Percentiles rank a stretch among this genome's conserved stretches.
Conservation (phyloP, 805 yeast species). For the Kodamaea kaohsiungensis region DNA sequence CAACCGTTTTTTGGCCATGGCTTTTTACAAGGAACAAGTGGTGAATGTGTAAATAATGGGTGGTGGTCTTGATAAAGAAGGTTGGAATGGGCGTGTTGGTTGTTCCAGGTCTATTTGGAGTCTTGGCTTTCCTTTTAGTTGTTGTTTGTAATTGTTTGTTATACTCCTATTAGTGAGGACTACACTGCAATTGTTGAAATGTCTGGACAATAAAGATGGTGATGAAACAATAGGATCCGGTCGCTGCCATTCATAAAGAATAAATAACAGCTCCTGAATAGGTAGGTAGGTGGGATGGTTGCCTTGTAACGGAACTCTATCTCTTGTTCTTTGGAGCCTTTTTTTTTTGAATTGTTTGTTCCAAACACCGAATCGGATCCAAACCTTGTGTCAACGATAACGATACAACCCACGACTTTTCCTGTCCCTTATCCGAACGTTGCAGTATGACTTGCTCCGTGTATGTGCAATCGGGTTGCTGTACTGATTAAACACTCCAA, state of each 20-base stretch:
- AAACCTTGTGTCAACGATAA: not conserved
- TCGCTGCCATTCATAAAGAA: not conserved
- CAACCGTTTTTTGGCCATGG: conserved; percentile 27
- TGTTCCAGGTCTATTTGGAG: not conserved
- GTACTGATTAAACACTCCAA: not conserved
- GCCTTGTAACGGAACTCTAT: not conserved
- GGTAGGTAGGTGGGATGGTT: not conserved
- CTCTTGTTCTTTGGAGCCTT: not conserved
- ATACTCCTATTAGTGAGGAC: too few species aligned
- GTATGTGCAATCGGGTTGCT: not conserved
- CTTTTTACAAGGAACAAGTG: not conserved
- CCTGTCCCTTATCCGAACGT: not conserved
- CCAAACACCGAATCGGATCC: conserved; percentile 1
- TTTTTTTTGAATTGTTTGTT: not conserved
- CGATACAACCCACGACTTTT: not conserved
- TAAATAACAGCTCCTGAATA: not conserved
- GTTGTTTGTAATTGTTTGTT: too few species aligned
- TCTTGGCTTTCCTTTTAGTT: too few species aligned
- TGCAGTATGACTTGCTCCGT: not conserved
- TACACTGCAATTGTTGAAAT: too few species aligned
- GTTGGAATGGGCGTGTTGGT: not conserved
- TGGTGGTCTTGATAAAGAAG: not conserved
- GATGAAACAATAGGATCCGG: not conserved
- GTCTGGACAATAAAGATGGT: not conserved
- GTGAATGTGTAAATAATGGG: not conserved